Percentiles rank a stretch among this genome's conserved stretches.
phyloP scores from a whole-genome alignment of 345 rosid species.

The Populus deltoides region DNA sequence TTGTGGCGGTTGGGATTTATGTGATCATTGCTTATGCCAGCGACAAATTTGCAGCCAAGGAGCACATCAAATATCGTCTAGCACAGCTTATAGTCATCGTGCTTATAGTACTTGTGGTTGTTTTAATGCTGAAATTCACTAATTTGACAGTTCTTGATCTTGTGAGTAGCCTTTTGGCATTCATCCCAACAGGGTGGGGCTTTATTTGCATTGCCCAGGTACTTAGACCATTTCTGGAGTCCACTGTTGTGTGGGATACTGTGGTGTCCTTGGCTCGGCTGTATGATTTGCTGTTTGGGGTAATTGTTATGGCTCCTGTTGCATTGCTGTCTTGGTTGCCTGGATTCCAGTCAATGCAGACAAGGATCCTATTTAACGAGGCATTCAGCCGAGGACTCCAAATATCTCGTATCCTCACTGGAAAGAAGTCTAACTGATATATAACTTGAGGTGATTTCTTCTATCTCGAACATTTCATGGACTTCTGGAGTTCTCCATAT shows the following conservation, averaged over 20 bases:
- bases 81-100: constrained; percentile 55
- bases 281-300: constrained; percentile 75
- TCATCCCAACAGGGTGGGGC: constrained; percentile 94
- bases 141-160: constrained; percentile 46
- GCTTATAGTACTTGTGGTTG: constrained; percentile 42
- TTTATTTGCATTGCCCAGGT: constrained; percentile 68
- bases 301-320: constrained; percentile 69
- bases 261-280: constrained; percentile 77
- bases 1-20: constrained; percentile 52
- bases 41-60: constrained; percentile 65
- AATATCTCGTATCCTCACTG: constrained; percentile 68
- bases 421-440: constrained; percentile 53
- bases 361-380: constrained; percentile 80
- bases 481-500: not conserved
- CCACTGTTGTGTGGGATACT: constrained; percentile 61
- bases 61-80: constrained; percentile 73
- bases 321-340: constrained; percentile 89
- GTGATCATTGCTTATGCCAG: constrained; percentile 56
- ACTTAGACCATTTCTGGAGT: constrained; percentile 42
- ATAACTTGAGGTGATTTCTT: constrained; percentile 25
- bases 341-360: constrained; percentile 84
- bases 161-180: constrained; percentile 71
- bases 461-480: not conserved
- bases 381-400: constrained; percentile 93
- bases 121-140: constrained; percentile 53